Base-by-base conservation (phyloP, 768 basidiomycete genomes). In the Kwoniella europaea region DNA sequence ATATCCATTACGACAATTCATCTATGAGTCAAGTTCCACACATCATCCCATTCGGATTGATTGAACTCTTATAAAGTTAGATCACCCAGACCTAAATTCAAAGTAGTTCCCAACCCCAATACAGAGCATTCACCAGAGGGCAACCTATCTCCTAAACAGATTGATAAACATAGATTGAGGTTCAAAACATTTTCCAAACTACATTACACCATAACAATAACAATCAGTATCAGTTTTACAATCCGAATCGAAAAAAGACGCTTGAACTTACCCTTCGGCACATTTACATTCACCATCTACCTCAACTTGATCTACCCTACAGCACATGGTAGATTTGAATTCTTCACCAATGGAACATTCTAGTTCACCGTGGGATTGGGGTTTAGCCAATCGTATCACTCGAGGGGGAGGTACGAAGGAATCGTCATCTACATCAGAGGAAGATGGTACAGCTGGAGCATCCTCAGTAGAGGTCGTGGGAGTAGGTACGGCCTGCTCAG, bases 291-390 rank as follows among this genome's bases (percentile, higher is more conserved):
- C 50, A 27, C 72, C 72, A 22, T 69, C 50, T 0, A 62, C 24
- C 22, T 73, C 68, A n/a, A 73, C 41, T 44, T 73, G 72, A 22
- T 73, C 72, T 10, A 43, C n/a, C 13, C 67, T 62, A 53, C 72
- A 73, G 43, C 72, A 73, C 50, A 54, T 52, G 2, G 63, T 69
- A 1, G 27, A 16, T 22, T 52, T 63, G 63, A 57, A 69, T 54
- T 35, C 63, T 53, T 71, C 65, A 13, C 71, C 71, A 3, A 20
- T 15, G 2, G 68, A 63, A 56, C 71, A 68, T 4, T 43, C 41
- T 15, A 55, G 44, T 0, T 27, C n/a, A 43, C 57, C n/a, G 29
- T 59, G 55, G 53, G 52, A 52, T 29, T 24, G 63, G 7, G 65
- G 72, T 24, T 56, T 60, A 20, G 66, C 41, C 5, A 63, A 29